Conservation (phyloP, 2,329 filamentous ascomycete genomes). For the Colletotrichum gloeosporioides region DNA sequence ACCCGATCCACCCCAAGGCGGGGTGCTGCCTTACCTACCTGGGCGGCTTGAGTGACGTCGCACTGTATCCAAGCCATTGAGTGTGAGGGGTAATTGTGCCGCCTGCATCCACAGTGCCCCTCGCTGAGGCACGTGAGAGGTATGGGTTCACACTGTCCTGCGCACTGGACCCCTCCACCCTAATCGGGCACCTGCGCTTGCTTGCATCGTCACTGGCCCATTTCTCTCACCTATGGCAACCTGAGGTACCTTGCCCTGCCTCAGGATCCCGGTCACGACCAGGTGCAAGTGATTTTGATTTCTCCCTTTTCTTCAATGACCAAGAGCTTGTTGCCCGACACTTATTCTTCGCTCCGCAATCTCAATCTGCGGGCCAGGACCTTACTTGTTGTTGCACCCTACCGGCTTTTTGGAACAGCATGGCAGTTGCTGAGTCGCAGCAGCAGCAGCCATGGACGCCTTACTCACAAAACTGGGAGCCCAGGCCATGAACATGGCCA, state of each 20-base stretch:
- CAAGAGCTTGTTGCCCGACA: neutral
- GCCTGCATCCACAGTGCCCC: neutral
- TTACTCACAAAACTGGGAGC: constrained; percentile 58
- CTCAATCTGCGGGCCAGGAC: neutral
- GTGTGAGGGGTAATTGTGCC: constrained; percentile 10
- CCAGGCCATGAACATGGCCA: constrained; percentile 91
- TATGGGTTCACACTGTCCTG: neutral
- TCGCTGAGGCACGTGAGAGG: neutral
- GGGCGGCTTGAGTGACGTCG: neutral
- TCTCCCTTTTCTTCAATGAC: neutral
- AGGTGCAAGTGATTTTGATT: neutral
- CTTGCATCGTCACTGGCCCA: neutral
- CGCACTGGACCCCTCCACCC: neutral
- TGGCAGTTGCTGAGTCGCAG: neutral
- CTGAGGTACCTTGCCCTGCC: neutral
- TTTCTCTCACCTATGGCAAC: constrained; percentile 3
- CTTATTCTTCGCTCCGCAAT: neutral
- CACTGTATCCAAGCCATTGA: constrained; percentile 11
- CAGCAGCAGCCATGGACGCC: constrained; percentile 67
- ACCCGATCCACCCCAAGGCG: constrained; percentile 6
- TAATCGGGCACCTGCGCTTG: neutral
- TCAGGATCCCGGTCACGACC: neutral
- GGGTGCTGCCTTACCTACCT: neutral
- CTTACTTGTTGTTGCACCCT: neutral
- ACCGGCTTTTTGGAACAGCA: neutral